phyloP scores from a whole-genome alignment of 345 rosid species.

The Psidium guajava region DNA sequence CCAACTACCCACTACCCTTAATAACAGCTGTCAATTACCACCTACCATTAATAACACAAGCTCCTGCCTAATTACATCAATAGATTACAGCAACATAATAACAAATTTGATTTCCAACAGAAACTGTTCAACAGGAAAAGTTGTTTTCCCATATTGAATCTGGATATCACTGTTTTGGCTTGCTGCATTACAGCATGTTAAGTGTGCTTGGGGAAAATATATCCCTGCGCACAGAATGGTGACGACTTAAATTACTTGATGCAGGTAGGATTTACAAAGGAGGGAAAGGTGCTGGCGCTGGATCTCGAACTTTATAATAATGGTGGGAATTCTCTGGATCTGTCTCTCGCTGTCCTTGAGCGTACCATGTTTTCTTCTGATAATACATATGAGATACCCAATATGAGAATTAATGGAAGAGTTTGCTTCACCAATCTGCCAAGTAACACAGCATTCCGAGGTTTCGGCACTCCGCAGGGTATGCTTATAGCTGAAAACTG shows the following conservation, averaged over 20 bases:
- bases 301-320: constrained; percentile 82
- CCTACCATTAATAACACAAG: too few species aligned
- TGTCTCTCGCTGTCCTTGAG: constrained; percentile 68
- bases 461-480: constrained; percentile 93
- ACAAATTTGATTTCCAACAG: too few species aligned
- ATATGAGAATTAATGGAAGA: constrained; percentile 53
- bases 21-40: too few species aligned
- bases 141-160: neutral
- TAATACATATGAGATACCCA: constrained; percentile 84
- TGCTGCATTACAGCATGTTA: neutral
- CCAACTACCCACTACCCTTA: too few species aligned
- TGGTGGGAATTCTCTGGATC: constrained; percentile 85
- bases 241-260: neutral
- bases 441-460: constrained; percentile 89
- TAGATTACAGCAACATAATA: too few species aligned
- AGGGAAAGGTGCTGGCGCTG: constrained; percentile 71
- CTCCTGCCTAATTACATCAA: too few species aligned
- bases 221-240: neutral
- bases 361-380: constrained; percentile 87
- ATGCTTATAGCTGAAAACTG: constrained; percentile 90
- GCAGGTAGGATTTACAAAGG: constrained; percentile 81
- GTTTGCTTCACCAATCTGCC: constrained; percentile 88
- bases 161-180: neutral
- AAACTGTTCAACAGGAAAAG: neutral
- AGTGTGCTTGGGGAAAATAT: neutral